Evolutionary conservation across 202 grass and related monocot genomes (phyloP), one percentile per base, ranked within the genome.

Genomic region (Elaeis oleifera): DNA sequence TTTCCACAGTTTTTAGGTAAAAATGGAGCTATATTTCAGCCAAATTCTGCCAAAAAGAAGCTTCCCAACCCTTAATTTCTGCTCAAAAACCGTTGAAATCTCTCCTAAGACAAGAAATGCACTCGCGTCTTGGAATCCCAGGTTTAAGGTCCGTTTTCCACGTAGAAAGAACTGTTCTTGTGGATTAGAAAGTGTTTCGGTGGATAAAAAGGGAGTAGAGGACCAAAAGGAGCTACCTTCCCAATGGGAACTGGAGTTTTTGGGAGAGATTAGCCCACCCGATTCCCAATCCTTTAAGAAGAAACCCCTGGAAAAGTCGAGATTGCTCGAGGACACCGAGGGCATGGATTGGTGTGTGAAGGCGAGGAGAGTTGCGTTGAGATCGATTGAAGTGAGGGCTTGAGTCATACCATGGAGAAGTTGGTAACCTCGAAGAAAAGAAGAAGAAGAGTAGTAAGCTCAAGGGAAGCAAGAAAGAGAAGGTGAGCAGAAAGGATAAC

Each of bases 261-360:
- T 94, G 50, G 89, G 89, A 22, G 59, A 83, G 26, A 32, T 54
- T 25, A 36, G 49, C 26, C 50, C 54, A 50, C 62, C 19, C 51
- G 78, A 14, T 71, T 56, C 16, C 1, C 18, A 24, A 22, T 0
- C 48, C 0, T 52, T 61, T 6, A 69, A 68, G 0, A 74, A 70
- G 39, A 75, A 82, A 55, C 24, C 25, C 11, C 64, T 4, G 64
- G 52, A 65, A 29, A 70, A 5, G 16, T 54, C 62, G 70, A 78
- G 36, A 29, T 49, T 69, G 20, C 76, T 74, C 18, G 68, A 76
- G 17, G 78, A 77, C 7, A 79, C 64, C 15, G 78, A 63, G 18
- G 78, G 73, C 71, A 96, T 60, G 56, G 83, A 88, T 74, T 96
- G 87, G 91, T 96, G 91, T 67, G 81, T 90, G 23, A 78, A 79